phyloP scores from a whole-genome alignment of 768 basidiomycete genomes.

The Galerina sulciceps region DNA sequence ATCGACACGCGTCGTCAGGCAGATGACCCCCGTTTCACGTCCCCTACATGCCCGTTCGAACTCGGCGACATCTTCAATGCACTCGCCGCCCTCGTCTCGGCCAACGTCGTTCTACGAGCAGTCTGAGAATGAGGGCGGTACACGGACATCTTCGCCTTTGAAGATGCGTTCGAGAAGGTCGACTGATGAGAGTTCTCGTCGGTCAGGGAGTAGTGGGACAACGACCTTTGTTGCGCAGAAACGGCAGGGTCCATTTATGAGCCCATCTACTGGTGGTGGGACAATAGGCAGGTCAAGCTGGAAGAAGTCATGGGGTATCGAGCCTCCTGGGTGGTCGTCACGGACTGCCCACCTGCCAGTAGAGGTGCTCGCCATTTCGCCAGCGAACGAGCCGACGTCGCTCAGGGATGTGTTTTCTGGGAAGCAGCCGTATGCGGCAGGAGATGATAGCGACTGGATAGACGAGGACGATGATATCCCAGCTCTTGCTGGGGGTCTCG shows the following conservation, averaged over 20 bases:
- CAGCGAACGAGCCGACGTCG: constrained; percentile 48
- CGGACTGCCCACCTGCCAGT: constrained; percentile 70
- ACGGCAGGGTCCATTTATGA: constrained; percentile 72
- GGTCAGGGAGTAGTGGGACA: constrained; percentile 28
- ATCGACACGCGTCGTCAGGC: constrained; percentile 79
- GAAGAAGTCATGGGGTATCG: constrained; percentile 89
- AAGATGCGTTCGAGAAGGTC: constrained; percentile 53
- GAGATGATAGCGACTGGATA: constrained; percentile 88
- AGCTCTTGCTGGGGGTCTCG: constrained; percentile 78
- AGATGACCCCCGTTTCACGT: constrained; percentile 46
- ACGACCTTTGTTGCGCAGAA: constrained; percentile 86
- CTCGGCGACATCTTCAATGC: constrained; percentile 77
- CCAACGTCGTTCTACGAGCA: constrained; percentile 79
- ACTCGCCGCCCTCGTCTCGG: constrained; percentile 77
- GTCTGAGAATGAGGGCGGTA: constrained; percentile 63
- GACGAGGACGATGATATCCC: constrained; percentile 83
- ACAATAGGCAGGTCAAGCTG: constrained; percentile 73
- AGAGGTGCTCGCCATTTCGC: constrained; percentile 77
- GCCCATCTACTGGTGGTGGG: constrained; percentile 46
- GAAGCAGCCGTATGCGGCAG: constrained; percentile 50
- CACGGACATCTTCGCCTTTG: constrained; percentile 69
- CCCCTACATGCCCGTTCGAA: constrained; percentile 71
- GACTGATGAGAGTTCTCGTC: constrained; percentile 47
- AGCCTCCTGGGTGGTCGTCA: constrained; percentile 85
- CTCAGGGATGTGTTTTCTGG: constrained; percentile 86